Conservation (phyloP, 352 stramenopile species). For the Pythium plurisporium region DNA sequence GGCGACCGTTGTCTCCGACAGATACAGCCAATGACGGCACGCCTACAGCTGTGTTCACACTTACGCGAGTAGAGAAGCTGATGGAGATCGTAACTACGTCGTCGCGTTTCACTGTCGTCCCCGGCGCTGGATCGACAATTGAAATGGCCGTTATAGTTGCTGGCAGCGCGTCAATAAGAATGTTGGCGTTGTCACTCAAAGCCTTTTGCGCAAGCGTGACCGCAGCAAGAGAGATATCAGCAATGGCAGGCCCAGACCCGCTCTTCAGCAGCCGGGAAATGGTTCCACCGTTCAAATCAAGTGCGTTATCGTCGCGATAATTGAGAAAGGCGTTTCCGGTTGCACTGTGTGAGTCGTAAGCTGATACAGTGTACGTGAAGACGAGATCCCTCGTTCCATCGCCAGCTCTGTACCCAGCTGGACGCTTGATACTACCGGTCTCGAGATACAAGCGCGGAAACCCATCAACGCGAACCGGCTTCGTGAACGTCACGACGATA, state of each 20-base stretch:
- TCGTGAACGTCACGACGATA: slow-evolving; percentile 71
- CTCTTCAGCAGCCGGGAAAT: slow-evolving; percentile 43
- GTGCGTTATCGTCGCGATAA: slow-evolving; percentile 51
- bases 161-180: slow-evolving; percentile 49
- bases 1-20: slow-evolving; percentile 57
- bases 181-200: slow-evolving; percentile 43
- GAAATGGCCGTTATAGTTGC: slow-evolving; percentile 41
- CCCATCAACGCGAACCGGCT: slow-evolving; percentile 57
- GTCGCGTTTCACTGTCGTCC: slow-evolving; percentile 36
- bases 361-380: slow-evolving; percentile 70
- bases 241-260: slow-evolving; percentile 18
- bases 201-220: slow-evolving; percentile 34
- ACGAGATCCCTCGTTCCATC: slow-evolving; percentile 53
- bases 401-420: slow-evolving; percentile 57
- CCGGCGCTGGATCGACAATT: slow-evolving; percentile 27
- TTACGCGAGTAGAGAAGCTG: slow-evolving; percentile 59
- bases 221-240: slow-evolving; percentile 34
- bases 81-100: slow-evolving; percentile 50
- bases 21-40: slow-evolving; percentile 49
- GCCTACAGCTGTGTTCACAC: slow-evolving; percentile 49
- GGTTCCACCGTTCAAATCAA: slow-evolving; percentile 63
- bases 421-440: slow-evolving; percentile 61
- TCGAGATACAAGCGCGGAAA: slow-evolving; percentile 71
- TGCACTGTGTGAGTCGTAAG: slow-evolving; percentile 47
- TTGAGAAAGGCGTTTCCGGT: slow-evolving; percentile 51